Evolutionary conservation across 2,329 filamentous ascomycete species (phyloP), one percentile per base, ranked within the genome.

Genomic region (Leptosphaerulina australis): DNA sequence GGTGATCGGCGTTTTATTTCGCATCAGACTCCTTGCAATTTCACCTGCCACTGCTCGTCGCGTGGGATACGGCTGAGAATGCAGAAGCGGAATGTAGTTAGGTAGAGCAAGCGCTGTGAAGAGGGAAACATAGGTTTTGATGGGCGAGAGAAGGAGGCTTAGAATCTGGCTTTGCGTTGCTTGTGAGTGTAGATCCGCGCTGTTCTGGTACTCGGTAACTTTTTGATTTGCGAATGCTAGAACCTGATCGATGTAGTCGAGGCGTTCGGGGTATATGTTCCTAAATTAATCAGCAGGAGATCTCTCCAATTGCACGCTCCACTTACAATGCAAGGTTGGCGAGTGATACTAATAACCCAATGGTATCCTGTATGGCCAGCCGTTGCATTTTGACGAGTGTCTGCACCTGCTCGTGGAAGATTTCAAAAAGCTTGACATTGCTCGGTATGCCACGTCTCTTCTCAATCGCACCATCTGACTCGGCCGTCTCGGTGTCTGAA

Each of bases 231-330:
- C 93, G 70, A 94, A 97, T 45, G 89, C 86, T 29, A 99, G 80
- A 37, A 97, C 88, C 72, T 97, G 92, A 67, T 99, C 91, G 39
- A 97, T 90, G 66, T 97, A 97, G 77, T 97, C 93, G 53, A 97
- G 79, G 48, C 88, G 83, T 56, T 94, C 88, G 0, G 94, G 93
- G 68, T 99, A 97, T 60, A 97, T 96, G 72, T 96, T 97, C 55
- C 78, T 81, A 37, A 1, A 7, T 8, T 28, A 29, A 46, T 76
- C 56, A 77, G 72, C 39, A 34, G 7, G 29, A 7, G 14, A 1
- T 0, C 11, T 9, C 11, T 22, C 2, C 20, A 20, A 14, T 10
- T 14, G 0, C 9, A 38, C 2, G n/a, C 5, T 3, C n/a, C 21
- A 74, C 77, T 72, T 67, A 81, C 78, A 99, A 81, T 8, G 95